These are phyloP conservation scores for Chaetomium sp. DNA, from an alignment of 2,329 filamentous ascomycete species.

Conservation along the genomic window DNA sequence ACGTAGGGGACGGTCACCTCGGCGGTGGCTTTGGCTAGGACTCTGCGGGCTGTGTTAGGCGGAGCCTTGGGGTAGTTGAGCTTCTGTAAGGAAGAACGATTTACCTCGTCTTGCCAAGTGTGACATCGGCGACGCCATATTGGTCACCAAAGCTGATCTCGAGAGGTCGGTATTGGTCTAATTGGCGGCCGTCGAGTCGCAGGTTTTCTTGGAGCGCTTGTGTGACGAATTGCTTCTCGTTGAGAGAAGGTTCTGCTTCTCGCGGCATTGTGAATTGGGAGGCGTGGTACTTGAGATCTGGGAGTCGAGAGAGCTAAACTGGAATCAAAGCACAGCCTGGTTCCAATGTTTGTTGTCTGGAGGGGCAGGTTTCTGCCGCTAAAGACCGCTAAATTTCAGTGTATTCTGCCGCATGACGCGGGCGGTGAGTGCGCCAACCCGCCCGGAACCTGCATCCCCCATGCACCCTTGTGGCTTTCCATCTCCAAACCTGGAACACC, in stretches of 20 bases:
- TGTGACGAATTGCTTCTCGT: slow-evolving; percentile 83
- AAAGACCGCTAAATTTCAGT: slow-evolving; percentile 34
- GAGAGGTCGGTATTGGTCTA: slow-evolving; percentile 78
- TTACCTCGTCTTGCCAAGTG: slow-evolving; percentile 87
- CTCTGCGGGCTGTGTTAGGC: slow-evolving; percentile 49
- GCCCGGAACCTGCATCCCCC: slow-evolving; percentile 20
- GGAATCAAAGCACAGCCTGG: background rate
- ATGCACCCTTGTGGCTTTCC: slow-evolving; percentile 24
- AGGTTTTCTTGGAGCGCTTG: slow-evolving; percentile 79
- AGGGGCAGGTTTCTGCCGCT: slow-evolving; percentile 36
- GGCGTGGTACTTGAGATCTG: background rate
- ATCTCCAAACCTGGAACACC: slow-evolving; percentile 11
- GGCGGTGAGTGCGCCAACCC: slow-evolving; percentile 27
- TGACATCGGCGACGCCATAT: slow-evolving; percentile 85
- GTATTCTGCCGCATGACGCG: slow-evolving; percentile 33
- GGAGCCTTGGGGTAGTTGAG: background rate
- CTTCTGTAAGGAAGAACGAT: background rate
- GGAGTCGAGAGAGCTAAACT: background rate
- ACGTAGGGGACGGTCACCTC: slow-evolving; percentile 83
- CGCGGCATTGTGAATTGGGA: slow-evolving; percentile 70
- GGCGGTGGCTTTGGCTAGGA: slow-evolving; percentile 82
- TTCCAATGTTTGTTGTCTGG: slow-evolving; percentile 18
- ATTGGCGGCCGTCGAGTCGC: slow-evolving; percentile 79
- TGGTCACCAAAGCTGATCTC: slow-evolving; percentile 84
- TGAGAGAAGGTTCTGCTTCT: slow-evolving; percentile 85